Base-by-base conservation (phyloP, 2,329 filamentous ascomycete species). In the Alternaria longipes region DNA sequence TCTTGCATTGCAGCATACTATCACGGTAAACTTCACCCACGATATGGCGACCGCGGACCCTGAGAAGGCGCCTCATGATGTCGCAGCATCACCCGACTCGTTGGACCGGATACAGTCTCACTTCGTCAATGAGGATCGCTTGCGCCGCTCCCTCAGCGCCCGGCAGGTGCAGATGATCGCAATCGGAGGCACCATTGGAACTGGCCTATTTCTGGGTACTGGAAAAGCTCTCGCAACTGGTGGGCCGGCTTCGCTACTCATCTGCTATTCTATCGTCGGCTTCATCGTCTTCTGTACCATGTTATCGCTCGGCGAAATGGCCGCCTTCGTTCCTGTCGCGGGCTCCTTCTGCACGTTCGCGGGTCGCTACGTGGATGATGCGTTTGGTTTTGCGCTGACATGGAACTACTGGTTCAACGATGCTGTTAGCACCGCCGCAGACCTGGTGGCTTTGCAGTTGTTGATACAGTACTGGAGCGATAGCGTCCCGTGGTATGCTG, bases 101-200 rank as follows among this genome's bases (percentile, higher is more conserved):
- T 42, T 63, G 22, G 54, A 65, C 6, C 63, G 51, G 34, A 50
- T 56, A 2, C 59, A 56, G 38, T 54, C 54, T 16, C 68, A 67
- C 32, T 7, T 63, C 12, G 50, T 73, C 56, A 69, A 70, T 14
- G 72, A 70, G 54, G 72, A 73, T 56, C 66, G 65, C 24, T 51
- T 73, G 20, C 66, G 67, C 18, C 70, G 72, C 51, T 68, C 70
- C 8, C 69, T 74, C 16, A 69, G 65, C 11, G 68, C 80, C 44
- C 82, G 86, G 54, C 86, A 88, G 71, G 78, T 88, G 54, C 84
- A 88, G 73, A 87, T 88, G 85, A 87, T 88, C 71, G 84, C 85
- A 54, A 87, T 87, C 16, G 85, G 85, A 63, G 86, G 86, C 56
- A 85, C 85, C 11, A 88, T 88, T 60, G 86, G 86, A 67, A 86